Conservation (phyloP, 345 rosid species). For the Eucalyptus fibrosa region DNA sequence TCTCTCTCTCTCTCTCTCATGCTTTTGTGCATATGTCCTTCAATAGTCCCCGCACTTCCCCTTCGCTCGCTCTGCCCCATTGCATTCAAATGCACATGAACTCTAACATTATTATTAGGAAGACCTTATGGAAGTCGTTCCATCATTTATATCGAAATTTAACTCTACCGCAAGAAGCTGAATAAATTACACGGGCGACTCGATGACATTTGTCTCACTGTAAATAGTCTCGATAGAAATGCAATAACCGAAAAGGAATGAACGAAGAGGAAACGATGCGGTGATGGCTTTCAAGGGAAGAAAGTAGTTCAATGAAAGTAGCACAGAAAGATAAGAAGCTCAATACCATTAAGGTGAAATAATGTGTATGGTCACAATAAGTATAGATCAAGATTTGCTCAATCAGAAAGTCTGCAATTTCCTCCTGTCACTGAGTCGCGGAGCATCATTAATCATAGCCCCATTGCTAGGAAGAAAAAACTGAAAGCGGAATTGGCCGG, state of each 20-base stretch:
- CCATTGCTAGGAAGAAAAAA: not conserved
- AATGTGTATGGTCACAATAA: not conserved
- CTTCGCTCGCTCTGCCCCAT: not conserved
- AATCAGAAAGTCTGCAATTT: not conserved
- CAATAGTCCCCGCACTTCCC: not conserved
- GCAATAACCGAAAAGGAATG: not conserved
- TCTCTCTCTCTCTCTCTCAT: not conserved
- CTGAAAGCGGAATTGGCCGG: not conserved
- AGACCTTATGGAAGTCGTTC: not conserved
- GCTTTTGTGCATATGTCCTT: not conserved
- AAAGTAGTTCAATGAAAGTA: not conserved
- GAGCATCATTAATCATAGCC: not conserved
- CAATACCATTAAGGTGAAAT: not conserved
- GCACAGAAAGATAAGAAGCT: not conserved
- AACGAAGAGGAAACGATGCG: not conserved
- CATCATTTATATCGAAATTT: not conserved
- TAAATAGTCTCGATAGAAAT: not conserved
- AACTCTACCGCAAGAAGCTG: not conserved
- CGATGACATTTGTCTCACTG: not conserved
- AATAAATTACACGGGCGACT: not conserved
- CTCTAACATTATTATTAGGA: not conserved
- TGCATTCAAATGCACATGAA: not conserved
- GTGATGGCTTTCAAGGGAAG: not conserved
- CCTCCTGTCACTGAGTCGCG: not conserved
- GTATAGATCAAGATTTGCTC: not conserved